Percentiles rank a stretch among this genome's conserved stretches.
Conservation (phyloP, 805 yeast species). For the Metschnikowia chrysomelidarum region DNA sequence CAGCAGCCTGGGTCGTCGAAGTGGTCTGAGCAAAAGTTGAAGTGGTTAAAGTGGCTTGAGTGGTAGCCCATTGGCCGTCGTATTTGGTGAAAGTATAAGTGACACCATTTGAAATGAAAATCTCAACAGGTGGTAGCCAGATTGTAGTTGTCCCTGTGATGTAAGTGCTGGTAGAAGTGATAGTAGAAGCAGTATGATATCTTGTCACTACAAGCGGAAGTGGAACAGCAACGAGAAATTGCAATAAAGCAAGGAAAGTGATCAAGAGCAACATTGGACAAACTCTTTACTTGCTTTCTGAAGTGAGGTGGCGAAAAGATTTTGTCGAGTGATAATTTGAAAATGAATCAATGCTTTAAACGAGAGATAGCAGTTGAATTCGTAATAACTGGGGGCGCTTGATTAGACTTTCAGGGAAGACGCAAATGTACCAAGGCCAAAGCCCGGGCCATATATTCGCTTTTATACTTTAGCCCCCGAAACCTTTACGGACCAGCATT, state of each 20-base stretch:
- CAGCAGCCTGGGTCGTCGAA: slow-evolving; percentile 9
- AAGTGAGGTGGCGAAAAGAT: no score
- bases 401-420: no score
- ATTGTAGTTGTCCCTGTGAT: slow-evolving; percentile 50
- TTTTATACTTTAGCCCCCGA: no score
- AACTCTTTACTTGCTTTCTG: no score
- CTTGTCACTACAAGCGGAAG: slow-evolving; percentile 48
- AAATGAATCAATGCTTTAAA: no score
- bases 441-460: no score
- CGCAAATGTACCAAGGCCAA: no score
- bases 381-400: no score
- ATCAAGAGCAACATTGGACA: no score
- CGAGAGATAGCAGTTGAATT: no score
- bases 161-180: slow-evolving; percentile 41
- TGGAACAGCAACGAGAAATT: slow-evolving; percentile 32
- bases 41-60: slow-evolving; percentile 36
- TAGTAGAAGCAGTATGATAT: slow-evolving; percentile 54
- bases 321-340: no score
- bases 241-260: slow-evolving; percentile 18
- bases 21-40: slow-evolving; percentile 17
- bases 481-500: no score
- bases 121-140: slow-evolving; percentile 51
- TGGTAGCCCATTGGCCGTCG: slow-evolving; percentile 28
- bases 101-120: slow-evolving; percentile 50
- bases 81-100: slow-evolving; percentile 48